Evolutionary conservation across 2,329 filamentous ascomycete genomes (phyloP).

Genomic region (Fusarium pseudograminearum): DNA sequence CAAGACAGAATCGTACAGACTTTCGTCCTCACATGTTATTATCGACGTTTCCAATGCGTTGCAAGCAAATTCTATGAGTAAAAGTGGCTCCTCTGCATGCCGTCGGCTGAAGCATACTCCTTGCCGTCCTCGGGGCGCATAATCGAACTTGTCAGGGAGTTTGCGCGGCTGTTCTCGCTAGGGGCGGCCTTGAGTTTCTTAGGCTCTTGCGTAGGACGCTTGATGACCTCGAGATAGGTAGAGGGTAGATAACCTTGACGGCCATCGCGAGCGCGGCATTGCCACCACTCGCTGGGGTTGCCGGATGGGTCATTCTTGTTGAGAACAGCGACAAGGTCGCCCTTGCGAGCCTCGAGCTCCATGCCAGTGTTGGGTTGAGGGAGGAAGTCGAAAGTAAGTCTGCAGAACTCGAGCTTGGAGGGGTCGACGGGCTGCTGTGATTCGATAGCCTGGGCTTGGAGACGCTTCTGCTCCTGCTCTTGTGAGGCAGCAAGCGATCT

Average conservation of each 20-base stretch:
- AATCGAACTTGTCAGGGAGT: constrained; percentile 62
- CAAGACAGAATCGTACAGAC: constrained; percentile 42
- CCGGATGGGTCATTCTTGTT: constrained; percentile 93
- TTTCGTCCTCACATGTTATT: constrained; percentile 17
- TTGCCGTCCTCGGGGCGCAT: constrained; percentile 57
- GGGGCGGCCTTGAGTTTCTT: constrained; percentile 65
- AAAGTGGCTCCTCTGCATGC: constrained; percentile 70
- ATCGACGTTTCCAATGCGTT: constrained; percentile 8
- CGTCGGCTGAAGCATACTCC: constrained; percentile 65
- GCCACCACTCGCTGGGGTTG: constrained; percentile 96
- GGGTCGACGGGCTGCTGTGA: constrained; percentile 77
- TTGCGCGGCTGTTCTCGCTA: constrained; percentile 61
- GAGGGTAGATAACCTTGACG: constrained; percentile 91
- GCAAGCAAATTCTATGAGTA: constrained; percentile 58
- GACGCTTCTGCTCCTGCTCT: constrained; percentile 80
- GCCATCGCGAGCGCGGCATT: constrained; percentile 89
- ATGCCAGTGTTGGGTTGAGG: constrained; percentile 78
- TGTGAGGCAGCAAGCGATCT: constrained; percentile 83
- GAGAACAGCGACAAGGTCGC: constrained; percentile 93
- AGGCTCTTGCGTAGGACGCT: constrained; percentile 63
- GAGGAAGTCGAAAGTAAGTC: constrained; percentile 92
- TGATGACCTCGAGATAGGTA: constrained; percentile 85
- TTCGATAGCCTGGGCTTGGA: constrained; percentile 64
- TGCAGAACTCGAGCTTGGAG: constrained; percentile 94
- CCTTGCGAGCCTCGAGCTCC: constrained; percentile 92